Percentiles rank a stretch among this genome's conserved stretches.
Conservation (phyloP, 805 yeast species). For the Suhomyces faveliae region DNA sequence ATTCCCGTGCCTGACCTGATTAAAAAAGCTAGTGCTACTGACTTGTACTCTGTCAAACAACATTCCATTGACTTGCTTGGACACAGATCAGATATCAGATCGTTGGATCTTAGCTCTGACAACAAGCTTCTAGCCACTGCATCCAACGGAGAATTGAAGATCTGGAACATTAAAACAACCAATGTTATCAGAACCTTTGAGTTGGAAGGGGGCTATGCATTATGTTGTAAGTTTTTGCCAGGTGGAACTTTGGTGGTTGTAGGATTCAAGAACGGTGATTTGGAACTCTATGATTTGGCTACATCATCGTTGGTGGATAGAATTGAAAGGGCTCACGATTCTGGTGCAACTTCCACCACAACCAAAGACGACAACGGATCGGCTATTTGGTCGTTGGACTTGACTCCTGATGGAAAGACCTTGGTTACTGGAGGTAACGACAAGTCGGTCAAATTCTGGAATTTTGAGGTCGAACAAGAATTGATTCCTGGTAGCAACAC, state of each 20-base stretch:
- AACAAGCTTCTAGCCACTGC: slow-evolving; percentile 82
- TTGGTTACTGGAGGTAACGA: slow-evolving; percentile 94
- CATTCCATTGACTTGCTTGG: slow-evolving; percentile 74
- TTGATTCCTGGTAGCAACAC: slow-evolving; percentile 65
- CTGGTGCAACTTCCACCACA: slow-evolving; percentile 21
- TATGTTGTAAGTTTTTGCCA: slow-evolving; percentile 79
- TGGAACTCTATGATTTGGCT: slow-evolving; percentile 84
- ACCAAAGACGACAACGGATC: slow-evolving; percentile 27
- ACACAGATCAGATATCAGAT: slow-evolving; percentile 85
- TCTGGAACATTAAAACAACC: slow-evolving; percentile 77
- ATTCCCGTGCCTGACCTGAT: slow-evolving; percentile 55
- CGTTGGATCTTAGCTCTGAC: slow-evolving; percentile 80
- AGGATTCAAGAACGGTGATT: slow-evolving; percentile 84
- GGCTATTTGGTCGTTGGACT: slow-evolving; percentile 88
- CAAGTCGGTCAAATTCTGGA: slow-evolving; percentile 87
- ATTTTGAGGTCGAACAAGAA: slow-evolving; percentile 65
- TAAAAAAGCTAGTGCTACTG: slow-evolving; percentile 47
- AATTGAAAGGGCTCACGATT: slow-evolving; percentile 63
- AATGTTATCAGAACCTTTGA: slow-evolving; percentile 78
- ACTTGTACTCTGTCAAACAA: slow-evolving; percentile 44
- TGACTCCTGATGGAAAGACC: slow-evolving; percentile 80
- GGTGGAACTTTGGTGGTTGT: slow-evolving; percentile 86
- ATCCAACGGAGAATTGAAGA: slow-evolving; percentile 82
- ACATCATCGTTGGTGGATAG: slow-evolving; percentile 71
- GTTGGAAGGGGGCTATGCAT: slow-evolving; percentile 77